A percentile compares a stretch with the other conserved stretches of the same genome.
These are phyloP conservation scores for Phaeosphaeria sp. DNA, from an alignment of 2,329 filamentous ascomycete genomes.

Conservation along the genomic window DNA sequence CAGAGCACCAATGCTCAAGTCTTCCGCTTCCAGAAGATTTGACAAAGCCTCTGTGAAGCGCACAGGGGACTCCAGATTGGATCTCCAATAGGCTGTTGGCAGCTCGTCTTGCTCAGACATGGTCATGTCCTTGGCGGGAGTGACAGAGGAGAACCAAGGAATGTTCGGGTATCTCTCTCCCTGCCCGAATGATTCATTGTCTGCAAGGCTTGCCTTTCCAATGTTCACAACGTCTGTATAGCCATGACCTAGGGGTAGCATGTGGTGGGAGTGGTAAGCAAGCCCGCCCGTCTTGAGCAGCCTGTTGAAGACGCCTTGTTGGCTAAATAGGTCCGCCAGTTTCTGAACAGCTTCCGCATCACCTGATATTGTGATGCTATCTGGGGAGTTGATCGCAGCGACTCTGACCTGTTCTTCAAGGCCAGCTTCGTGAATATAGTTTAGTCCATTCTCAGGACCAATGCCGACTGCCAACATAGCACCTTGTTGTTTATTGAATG, in stretches of 20 bases:
- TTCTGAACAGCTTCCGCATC: constrained; percentile 22
- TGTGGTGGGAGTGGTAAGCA: constrained; percentile 51
- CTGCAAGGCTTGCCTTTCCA: not conserved
- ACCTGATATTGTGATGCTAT: constrained; percentile 30
- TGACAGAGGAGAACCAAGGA: constrained; percentile 4
- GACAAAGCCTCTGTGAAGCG: constrained; percentile 6
- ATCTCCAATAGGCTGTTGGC: constrained; percentile 14
- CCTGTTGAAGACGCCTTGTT: constrained; percentile 10
- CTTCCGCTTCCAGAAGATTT: not conserved
- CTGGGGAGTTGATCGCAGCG: constrained; percentile 29
- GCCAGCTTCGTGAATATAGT: constrained; percentile 1
- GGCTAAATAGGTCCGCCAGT: constrained; percentile 6
- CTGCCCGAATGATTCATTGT: not conserved
- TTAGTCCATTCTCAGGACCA: not conserved
- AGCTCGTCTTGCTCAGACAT: not conserved
- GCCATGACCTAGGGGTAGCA: constrained; percentile 11
- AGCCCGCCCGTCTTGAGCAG: constrained; percentile 42
- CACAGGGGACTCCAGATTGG: constrained; percentile 19
- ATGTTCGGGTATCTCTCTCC: not conserved
- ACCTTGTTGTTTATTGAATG: constrained; percentile 14
- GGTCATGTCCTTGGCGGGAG: constrained; percentile 1
- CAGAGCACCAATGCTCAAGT: not conserved
- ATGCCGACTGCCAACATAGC: constrained; percentile 35
- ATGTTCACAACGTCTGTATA: constrained; percentile 13
- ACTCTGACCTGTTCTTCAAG: constrained; percentile 15